phyloP scores from a whole-genome alignment of 257 asterid genomes.

The Rhazya stricta region DNA sequence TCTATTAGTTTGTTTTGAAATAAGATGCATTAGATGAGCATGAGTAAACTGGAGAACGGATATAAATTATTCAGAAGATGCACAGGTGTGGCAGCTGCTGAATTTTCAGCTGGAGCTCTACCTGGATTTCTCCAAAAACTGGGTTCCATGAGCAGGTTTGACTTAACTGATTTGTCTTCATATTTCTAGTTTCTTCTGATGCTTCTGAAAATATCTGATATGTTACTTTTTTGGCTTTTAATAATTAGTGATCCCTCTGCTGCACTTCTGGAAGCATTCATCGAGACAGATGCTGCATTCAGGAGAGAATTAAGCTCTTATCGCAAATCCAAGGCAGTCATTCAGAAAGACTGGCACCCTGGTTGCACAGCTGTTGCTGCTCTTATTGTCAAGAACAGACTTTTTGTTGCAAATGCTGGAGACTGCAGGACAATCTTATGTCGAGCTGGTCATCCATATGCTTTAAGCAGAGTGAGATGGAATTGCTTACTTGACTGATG shows the following conservation, averaged over 20 bases:
- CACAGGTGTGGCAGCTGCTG: conserved; percentile 93
- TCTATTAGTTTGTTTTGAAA: not conserved
- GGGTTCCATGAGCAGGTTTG: conserved; percentile 48
- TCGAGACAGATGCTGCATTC: conserved; percentile 73
- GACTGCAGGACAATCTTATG: conserved; percentile 85
- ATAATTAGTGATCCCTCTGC: conserved; percentile 55
- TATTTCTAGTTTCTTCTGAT: not conserved
- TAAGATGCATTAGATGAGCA: conserved; percentile 12
- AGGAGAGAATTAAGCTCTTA: conserved; percentile 55
- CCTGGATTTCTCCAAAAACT: conserved; percentile 60
- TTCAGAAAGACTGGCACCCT: conserved; percentile 77
- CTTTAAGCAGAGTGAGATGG: conserved; percentile 79
- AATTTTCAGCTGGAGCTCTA: conserved; percentile 88
- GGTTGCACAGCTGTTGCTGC: conserved; percentile 91
- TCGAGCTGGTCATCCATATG: conserved; percentile 61
- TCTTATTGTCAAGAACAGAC: conserved; percentile 58
- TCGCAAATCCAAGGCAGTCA: conserved; percentile 48
- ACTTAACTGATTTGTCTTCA: conserved; percentile 1
- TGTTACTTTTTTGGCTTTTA: not conserved
- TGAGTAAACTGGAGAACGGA: conserved; percentile 9
- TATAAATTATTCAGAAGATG: conserved; percentile 11
- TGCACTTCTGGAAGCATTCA: conserved; percentile 73
- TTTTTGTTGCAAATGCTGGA: conserved; percentile 95
- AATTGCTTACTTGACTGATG: not conserved
- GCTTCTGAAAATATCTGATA: not conserved